Evolutionary conservation across 257 asterid species (phyloP), one percentile per base, ranked within the genome.

Genomic region (Prunella vulgaris): DNA sequence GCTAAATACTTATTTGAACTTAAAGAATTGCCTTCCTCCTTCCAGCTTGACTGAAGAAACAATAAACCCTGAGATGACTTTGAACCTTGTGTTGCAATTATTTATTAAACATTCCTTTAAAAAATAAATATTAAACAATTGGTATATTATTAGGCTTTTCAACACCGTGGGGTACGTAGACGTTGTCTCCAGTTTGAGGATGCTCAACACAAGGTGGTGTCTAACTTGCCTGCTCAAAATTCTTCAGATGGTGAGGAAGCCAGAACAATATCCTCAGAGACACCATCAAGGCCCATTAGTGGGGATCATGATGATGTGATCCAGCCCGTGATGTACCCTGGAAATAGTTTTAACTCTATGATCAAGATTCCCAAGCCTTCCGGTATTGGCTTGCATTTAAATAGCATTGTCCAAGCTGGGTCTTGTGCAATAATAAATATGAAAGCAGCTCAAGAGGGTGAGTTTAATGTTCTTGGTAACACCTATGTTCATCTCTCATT

Each of bases 111-210:
- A 21, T 54, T 73, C n/a, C n/a, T n/a, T n/a, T n/a, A n/a, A n/a
- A n/a, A n/a, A n/a, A n/a, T n/a, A n/a, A n/a, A n/a, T 60, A 59
- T 42, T 60, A 21, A 57, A 67, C 48, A 21, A 49, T 73, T 77
- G 40, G 57, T 77, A 15, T 70, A 60, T 70, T 65, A 6, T 61
- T 72, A 86, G 89, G 83, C 78, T 66, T 72, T 75, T 67, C 86
- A 76, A 62, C 79, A 77, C 64, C 85, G 80, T 65, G 89, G 91
- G 48, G 57, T 10, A 57, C 77, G 76, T 74, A 81, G 88, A 72
- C 78, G 89, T 33, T 83, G 87, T 80, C 89, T 85, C 77, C 94
- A 85, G 76, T 89, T 86, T 85, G 91, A 80, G 63, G 89, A 83
- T 70, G 78, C 75, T 75, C 82, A 74, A 62, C 71, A 66, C 75